Conservation (phyloP, 2,329 filamentous ascomycete species). For the Drechslerella dactyloides region DNA sequence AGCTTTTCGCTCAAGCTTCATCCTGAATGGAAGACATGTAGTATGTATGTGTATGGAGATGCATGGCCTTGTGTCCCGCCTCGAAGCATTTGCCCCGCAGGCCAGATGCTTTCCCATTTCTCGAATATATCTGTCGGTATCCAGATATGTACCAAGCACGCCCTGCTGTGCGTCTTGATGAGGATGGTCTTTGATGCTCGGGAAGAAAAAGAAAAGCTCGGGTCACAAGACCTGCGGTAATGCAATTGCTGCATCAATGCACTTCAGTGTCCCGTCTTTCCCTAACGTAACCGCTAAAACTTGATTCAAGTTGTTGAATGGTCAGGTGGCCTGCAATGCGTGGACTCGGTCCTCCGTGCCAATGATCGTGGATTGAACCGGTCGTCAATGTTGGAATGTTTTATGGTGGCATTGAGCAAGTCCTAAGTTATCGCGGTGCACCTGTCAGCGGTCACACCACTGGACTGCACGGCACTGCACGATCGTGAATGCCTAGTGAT, state of each 20-base stretch:
- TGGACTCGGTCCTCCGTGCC: conserved; percentile 4
- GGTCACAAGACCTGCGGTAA: conserved; percentile 36
- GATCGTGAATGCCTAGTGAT: not conserved
- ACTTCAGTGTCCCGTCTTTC: conserved; percentile 23
- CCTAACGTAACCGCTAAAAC: conserved; percentile 27
- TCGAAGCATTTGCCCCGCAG: conserved; percentile 18
- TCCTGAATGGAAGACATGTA: not conserved
- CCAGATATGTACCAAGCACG: not conserved
- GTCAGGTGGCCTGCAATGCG: conserved; percentile 29
- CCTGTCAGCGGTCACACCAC: not conserved
- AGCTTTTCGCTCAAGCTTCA: not conserved
- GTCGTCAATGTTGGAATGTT: conserved; percentile 10
- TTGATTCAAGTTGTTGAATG: conserved; percentile 15
- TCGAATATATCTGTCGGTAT: conserved; percentile 7
- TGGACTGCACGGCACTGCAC: not conserved
- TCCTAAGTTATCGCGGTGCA: not conserved
- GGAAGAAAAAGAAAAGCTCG: conserved; percentile 35
- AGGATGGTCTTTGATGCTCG: conserved; percentile 2
- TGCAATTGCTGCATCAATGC: conserved; percentile 15
- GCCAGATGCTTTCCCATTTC: not conserved
- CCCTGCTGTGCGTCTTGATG: not conserved
- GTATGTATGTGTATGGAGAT: no score
- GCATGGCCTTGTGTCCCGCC: conserved; percentile 14
- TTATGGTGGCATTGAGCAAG: not conserved
- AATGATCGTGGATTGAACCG: not conserved